Conservation (phyloP, 306 rosid species). For the Acacia melanoxylon region DNA sequence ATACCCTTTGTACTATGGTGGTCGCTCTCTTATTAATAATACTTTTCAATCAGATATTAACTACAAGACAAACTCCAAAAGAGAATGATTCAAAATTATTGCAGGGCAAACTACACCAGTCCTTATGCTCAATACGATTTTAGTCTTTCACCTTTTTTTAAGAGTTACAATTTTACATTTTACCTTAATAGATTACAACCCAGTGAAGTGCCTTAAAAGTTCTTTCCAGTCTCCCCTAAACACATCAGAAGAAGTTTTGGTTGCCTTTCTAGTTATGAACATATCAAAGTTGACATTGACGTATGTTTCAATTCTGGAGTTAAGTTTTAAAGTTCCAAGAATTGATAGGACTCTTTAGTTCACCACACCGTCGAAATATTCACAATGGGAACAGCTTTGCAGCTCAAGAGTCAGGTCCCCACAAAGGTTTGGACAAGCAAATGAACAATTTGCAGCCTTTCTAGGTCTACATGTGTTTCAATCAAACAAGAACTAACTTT, state of each 20-base stretch:
- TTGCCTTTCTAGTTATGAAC: not conserved
- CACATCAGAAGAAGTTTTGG: not conserved
- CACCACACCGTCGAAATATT: not conserved
- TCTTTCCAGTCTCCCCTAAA: not conserved
- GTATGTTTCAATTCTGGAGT: not conserved
- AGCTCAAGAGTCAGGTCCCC: not conserved
- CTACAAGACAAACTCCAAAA: too few relatives aligned
- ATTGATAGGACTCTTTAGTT: not conserved
- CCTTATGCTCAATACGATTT: too few relatives aligned
- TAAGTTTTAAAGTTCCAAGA: not conserved
- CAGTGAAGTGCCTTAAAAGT: not conserved
- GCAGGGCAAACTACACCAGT: too few relatives aligned
- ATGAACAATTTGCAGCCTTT: not conserved
- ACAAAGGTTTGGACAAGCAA: not conserved
- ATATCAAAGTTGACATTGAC: not conserved
- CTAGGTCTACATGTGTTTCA: not conserved
- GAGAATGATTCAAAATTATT: too few relatives aligned
- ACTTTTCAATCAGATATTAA: not conserved
- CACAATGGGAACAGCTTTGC: not conserved
- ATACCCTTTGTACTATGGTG: not conserved
- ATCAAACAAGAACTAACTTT: not conserved
- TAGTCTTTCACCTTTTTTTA: too few relatives aligned
- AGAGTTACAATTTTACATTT: too few relatives aligned
- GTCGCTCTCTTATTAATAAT: not conserved
- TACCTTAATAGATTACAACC: too few relatives aligned